Evolutionary conservation across 2,329 filamentous ascomycete species (phyloP).

Genomic region (Ophioceras dolichostomum): DNA sequence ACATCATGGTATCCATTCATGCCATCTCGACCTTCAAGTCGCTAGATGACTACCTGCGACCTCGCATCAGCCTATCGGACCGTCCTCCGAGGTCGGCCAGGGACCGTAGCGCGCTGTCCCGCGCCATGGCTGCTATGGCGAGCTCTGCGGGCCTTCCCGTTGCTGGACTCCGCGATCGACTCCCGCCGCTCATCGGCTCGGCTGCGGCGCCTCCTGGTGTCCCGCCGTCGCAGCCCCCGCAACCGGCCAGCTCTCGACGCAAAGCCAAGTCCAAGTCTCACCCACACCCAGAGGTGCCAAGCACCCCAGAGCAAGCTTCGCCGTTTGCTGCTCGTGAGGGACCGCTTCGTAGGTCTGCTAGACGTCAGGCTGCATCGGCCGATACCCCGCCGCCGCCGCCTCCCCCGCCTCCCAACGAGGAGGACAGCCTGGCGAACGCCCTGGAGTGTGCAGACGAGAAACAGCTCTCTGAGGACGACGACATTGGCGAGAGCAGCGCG

Average conservation of each 20-base stretch:
- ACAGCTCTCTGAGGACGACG: constrained; percentile 63
- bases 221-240: constrained; percentile 24
- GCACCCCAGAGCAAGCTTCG: constrained; percentile 30
- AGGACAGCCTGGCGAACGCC: constrained; percentile 53
- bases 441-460: constrained; percentile 91
- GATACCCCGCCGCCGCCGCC: constrained; percentile 37
- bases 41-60: constrained; percentile 87
- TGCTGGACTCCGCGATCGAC: constrained; percentile 33
- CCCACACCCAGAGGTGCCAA: constrained; percentile 20
- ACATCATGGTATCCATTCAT: constrained; percentile 97
- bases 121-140: constrained; percentile 62
- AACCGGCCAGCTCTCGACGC: constrained; percentile 28
- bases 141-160: constrained; percentile 53
- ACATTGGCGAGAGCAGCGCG: constrained; percentile 51
- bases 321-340: constrained; percentile 42
- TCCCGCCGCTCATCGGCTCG: constrained; percentile 12
- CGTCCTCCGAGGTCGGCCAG: constrained; percentile 53
- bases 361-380: constrained; percentile 42
- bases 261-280: constrained; percentile 29
- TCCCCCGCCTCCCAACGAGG: constrained; percentile 41
- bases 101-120: constrained; percentile 42
- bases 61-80: constrained; percentile 73
- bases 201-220: constrained; percentile 20
- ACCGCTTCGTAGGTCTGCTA: constrained; percentile 47
- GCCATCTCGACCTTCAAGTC: constrained; percentile 97